A percentile compares a stretch with the other conserved stretches of the same genome.
phyloP scores from a whole-genome alignment of 2,329 filamentous ascomycete species.

The Rugonectria rugulosa region DNA sequence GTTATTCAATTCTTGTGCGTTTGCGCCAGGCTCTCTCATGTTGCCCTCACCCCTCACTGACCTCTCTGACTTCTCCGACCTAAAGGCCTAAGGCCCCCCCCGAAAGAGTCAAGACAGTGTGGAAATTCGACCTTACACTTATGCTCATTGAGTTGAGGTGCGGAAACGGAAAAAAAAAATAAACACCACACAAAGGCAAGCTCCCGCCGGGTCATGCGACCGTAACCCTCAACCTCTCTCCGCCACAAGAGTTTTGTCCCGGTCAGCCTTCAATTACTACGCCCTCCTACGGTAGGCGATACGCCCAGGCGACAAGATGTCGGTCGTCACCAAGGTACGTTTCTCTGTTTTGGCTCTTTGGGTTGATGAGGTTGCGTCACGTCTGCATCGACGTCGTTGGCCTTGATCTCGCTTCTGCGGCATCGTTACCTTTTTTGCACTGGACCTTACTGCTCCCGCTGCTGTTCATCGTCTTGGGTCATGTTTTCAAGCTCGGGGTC shows the following conservation, averaged over 20 bases:
- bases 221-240: conserved; percentile 43
- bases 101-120: conserved; percentile 20
- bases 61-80: conserved; percentile 19
- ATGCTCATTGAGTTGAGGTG: conserved; percentile 15
- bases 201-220: conserved; percentile 49
- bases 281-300: conserved; percentile 56
- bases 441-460: background rate
- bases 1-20: conserved; percentile 14
- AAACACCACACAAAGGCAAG: conserved; percentile 33
- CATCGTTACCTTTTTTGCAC: background rate
- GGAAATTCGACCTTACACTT: conserved; percentile 23
- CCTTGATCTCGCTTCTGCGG: background rate
- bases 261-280: conserved; percentile 46
- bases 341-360: conserved; percentile 3
- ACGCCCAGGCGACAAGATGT: conserved; percentile 64
- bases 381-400: conserved; percentile 6
- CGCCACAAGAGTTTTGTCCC: conserved; percentile 42
- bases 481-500: no score
- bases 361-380: conserved; percentile 5
- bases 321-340: conserved; percentile 68
- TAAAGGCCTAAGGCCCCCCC: conserved; percentile 25
- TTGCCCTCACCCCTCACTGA: conserved; percentile 33
- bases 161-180: conserved; percentile 25
- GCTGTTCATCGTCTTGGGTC: no score
- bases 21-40: conserved; percentile 20